Evolutionary conservation across 164 flowering plant species (phyloP).

Genomic region (Liriodendron chinense): DNA sequence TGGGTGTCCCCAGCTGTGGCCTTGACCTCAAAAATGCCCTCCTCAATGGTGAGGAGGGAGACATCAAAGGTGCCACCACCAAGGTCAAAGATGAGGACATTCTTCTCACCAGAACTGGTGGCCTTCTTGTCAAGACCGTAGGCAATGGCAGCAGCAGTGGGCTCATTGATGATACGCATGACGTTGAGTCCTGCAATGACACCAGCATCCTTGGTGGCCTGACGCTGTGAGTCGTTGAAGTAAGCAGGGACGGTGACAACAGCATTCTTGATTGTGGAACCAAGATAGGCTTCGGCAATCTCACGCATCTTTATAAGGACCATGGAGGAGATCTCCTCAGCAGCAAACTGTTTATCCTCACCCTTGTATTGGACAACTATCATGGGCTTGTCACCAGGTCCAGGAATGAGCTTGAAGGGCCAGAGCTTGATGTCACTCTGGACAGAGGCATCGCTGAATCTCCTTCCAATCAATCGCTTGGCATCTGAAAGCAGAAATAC

Average conservation of each 20-base stretch:
- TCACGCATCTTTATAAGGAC: slow-evolving; percentile 12
- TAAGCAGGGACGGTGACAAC: slow-evolving; percentile 16
- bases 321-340: slow-evolving; percentile 43
- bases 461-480: slow-evolving; percentile 45
- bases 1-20: slow-evolving; percentile 25
- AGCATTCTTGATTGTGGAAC: slow-evolving; percentile 14
- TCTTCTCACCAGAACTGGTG: neutral
- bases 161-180: slow-evolving; percentile 12
- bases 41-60: neutral
- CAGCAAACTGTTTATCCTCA: slow-evolving; percentile 33
- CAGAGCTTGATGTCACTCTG: slow-evolving; percentile 40
- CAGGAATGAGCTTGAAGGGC: slow-evolving; percentile 46
- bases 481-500: slow-evolving; percentile 27
- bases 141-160: slow-evolving; percentile 10
- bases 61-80: slow-evolving; percentile 14
- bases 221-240: slow-evolving; percentile 13
- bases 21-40: slow-evolving; percentile 7
- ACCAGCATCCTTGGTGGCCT: slow-evolving; percentile 16
- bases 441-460: slow-evolving; percentile 38
- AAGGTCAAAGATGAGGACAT: slow-evolving; percentile 9
- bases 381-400: slow-evolving; percentile 40
- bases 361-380: slow-evolving; percentile 35
- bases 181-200: slow-evolving; percentile 15
- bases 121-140: slow-evolving; percentile 3
- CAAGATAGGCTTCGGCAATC: slow-evolving; percentile 19